Evolutionary conservation across 2,329 filamentous ascomycete genomes (phyloP).

Genomic region (Nothophoma quercina): DNA sequence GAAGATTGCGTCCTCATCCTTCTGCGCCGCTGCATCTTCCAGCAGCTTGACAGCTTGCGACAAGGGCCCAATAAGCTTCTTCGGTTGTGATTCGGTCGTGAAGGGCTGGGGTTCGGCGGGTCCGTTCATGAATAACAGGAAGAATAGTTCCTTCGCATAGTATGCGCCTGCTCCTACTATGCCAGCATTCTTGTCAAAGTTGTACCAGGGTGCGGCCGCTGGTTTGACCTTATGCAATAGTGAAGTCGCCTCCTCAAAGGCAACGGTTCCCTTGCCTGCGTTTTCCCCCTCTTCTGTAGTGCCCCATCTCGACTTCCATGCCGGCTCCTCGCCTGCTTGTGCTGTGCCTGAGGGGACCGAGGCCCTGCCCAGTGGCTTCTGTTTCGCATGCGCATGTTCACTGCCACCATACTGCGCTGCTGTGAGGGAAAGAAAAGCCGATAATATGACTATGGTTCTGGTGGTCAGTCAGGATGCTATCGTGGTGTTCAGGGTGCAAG

Average conservation of each 20-base stretch:
- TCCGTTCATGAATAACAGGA: constrained; percentile 70
- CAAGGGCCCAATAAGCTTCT: constrained; percentile 61
- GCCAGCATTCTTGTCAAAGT: constrained; percentile 62
- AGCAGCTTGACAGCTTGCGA: constrained; percentile 66
- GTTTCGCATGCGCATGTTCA: constrained; percentile 30
- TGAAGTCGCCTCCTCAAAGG: constrained; percentile 49
- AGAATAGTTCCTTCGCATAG: constrained; percentile 69
- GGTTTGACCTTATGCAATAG: constrained; percentile 54
- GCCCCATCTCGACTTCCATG: constrained; percentile 35
- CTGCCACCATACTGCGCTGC: constrained; percentile 35
- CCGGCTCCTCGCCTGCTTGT: constrained; percentile 23
- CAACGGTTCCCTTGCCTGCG: constrained; percentile 29
- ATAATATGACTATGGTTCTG: constrained; percentile 40
- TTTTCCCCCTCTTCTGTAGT: constrained; percentile 21
- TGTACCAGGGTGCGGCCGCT: constrained; percentile 50
- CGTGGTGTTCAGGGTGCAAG: constrained; percentile 9
- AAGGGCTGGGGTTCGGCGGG: constrained; percentile 58
- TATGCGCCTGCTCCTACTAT: constrained; percentile 64
- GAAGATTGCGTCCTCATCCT: constrained; percentile 83
- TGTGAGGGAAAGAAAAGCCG: constrained; percentile 36
- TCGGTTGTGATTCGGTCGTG: constrained; percentile 46
- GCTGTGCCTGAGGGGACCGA: constrained; percentile 23
- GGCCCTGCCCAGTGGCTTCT: constrained; percentile 35
- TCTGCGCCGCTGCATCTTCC: constrained; percentile 63
- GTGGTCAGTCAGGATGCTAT: constrained; percentile 30